Evolutionary conservation across 176 grass and related monocot species (phyloP).

Genomic region (Typha latifolia): DNA sequence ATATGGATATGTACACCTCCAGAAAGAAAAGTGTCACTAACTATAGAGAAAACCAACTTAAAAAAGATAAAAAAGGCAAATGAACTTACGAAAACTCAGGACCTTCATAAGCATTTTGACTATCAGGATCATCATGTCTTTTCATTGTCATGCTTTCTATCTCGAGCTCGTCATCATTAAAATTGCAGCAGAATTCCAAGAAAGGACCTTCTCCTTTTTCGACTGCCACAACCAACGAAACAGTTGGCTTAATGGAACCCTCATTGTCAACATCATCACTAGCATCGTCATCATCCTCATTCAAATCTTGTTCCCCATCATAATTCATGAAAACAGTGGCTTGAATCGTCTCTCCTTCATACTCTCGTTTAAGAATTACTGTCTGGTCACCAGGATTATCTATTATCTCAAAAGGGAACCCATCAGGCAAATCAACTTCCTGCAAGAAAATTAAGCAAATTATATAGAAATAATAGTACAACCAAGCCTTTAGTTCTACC

Average conservation of each 20-base stretch:
- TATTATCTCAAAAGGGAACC: slow-evolving; percentile 75
- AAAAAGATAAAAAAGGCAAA: slow-evolving; percentile 6
- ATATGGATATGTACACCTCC: background rate
- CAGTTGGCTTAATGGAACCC: slow-evolving; percentile 35
- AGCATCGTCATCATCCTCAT: slow-evolving; percentile 49
- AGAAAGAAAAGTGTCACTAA: background rate
- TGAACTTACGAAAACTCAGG: slow-evolving; percentile 79
- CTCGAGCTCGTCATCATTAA: slow-evolving; percentile 52
- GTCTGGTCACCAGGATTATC: slow-evolving; percentile 77
- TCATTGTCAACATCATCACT: slow-evolving; percentile 8
- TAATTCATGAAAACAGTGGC: slow-evolving; percentile 63
- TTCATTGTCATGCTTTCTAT: slow-evolving; percentile 72
- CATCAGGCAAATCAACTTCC: slow-evolving; percentile 60
- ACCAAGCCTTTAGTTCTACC: background rate
- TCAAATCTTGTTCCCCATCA: slow-evolving; percentile 25
- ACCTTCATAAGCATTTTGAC: slow-evolving; percentile 54
- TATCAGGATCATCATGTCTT: slow-evolving; percentile 33
- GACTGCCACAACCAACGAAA: slow-evolving; percentile 59
- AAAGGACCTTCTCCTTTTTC: slow-evolving; percentile 51
- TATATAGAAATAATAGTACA: background rate
- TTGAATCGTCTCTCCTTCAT: slow-evolving; percentile 57
- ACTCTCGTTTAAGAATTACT: slow-evolving; percentile 55
- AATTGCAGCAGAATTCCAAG: slow-evolving; percentile 77
- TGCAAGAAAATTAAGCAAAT: slow-evolving; percentile 17
- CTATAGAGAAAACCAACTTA: slow-evolving; percentile 1